Conservation (phyloP, 1,139 yeast genomes). For the Debaryomyces fabryi region DNA sequence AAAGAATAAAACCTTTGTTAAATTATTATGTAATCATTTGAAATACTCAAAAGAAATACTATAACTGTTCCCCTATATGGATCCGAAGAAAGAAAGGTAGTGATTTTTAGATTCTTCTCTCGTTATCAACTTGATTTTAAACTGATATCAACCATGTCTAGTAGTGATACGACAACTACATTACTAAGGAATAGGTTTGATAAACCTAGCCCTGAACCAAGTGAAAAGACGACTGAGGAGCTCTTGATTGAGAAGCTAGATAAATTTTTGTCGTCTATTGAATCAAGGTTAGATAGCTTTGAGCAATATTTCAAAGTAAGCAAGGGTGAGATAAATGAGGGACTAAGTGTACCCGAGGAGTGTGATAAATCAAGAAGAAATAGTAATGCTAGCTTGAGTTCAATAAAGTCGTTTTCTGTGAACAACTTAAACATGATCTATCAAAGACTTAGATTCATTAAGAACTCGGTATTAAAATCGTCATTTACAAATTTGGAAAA, state of each 20-base stretch:
- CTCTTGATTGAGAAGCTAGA: constrained; percentile 54
- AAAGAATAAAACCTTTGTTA: not conserved
- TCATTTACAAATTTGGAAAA: constrained; percentile 49
- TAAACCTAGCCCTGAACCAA: constrained; percentile 6
- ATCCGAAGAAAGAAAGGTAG: not conserved
- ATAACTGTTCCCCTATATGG: not conserved
- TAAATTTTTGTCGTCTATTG: constrained; percentile 54
- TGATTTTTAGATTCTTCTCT: not conserved
- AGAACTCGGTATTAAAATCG: constrained; percentile 43
- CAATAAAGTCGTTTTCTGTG: constrained; percentile 36
- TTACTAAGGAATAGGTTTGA: constrained; percentile 18
- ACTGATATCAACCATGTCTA: not conserved
- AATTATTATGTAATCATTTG: not conserved
- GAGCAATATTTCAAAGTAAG: constrained; percentile 51
- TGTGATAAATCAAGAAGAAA: constrained; percentile 22
- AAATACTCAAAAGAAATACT: not conserved
- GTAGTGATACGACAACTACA: not conserved
- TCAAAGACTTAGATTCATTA: constrained; percentile 46
- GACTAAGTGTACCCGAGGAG: constrained; percentile 11
- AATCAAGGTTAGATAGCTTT: constrained; percentile 51
- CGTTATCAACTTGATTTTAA: not conserved
- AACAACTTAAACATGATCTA: constrained; percentile 43
- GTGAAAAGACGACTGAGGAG: constrained; percentile 42
- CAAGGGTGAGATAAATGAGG: constrained; percentile 18
- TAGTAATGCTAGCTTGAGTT: constrained; percentile 30